These are phyloP conservation scores for Keithomyces neogunnii DNA, from an alignment of 2,329 filamentous ascomycete genomes.

Conservation along the genomic window DNA sequence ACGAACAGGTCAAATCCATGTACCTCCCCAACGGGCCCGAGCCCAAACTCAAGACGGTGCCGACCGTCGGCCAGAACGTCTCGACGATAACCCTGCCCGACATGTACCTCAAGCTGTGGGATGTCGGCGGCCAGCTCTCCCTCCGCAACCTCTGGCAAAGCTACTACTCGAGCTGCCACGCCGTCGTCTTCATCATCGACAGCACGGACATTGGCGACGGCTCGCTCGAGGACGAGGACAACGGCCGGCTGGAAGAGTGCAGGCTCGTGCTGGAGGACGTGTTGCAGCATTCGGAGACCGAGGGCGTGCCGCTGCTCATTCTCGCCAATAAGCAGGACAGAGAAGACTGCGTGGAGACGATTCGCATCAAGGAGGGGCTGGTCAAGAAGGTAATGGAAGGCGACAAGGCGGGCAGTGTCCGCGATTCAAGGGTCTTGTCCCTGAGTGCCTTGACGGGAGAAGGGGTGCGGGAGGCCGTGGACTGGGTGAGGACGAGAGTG, in stretches of 20 bases:
- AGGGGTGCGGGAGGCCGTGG: slow-evolving; percentile 90
- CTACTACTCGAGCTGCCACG: slow-evolving; percentile 90
- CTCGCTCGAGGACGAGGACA: slow-evolving; percentile 44
- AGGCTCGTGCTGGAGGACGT: slow-evolving; percentile 83
- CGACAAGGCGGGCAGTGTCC: slow-evolving; percentile 74
- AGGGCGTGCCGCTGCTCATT: slow-evolving; percentile 84
- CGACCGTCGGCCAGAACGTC: slow-evolving; percentile 95
- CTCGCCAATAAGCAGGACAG: slow-evolving; percentile 96
- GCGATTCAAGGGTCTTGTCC: slow-evolving; percentile 85
- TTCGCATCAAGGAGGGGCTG: slow-evolving; percentile 91
- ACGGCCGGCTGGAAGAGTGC: slow-evolving; percentile 74
- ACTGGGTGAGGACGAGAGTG: slow-evolving; percentile 86
- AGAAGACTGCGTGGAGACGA: slow-evolving; percentile 95
- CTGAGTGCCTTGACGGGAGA: slow-evolving; percentile 83
- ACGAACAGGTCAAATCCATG: slow-evolving; percentile 89
- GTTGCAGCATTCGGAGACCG: slow-evolving; percentile 76
- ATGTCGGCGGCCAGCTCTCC: slow-evolving; percentile 87
- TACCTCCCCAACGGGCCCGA: slow-evolving; percentile 57
- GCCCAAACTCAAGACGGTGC: slow-evolving; percentile 77
- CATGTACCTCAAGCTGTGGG: slow-evolving; percentile 98
- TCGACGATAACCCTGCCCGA: slow-evolving; percentile 83
- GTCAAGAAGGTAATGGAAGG: slow-evolving; percentile 95
- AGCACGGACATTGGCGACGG: slow-evolving; percentile 88
- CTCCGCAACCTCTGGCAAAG: slow-evolving; percentile 89
- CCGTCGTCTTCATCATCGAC: slow-evolving; percentile 97